Conservation (phyloP, 495 filamentous ascomycete genomes). For the Aspergillus ellipticus region DNA sequence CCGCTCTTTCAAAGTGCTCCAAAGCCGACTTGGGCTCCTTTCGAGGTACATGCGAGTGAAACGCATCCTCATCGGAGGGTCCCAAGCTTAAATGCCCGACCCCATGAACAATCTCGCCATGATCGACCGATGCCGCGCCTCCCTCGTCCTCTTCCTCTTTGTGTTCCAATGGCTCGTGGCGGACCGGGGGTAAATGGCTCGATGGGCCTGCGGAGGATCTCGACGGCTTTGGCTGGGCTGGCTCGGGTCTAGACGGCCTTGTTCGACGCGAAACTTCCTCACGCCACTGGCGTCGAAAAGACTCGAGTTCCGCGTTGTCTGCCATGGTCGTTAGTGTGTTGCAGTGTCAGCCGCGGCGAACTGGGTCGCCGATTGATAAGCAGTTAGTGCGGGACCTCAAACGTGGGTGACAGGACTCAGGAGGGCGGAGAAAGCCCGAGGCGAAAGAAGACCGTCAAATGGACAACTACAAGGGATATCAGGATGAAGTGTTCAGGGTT, state of each 20-base stretch:
- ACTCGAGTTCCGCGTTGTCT: slow-evolving; percentile 70
- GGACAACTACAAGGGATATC: neutral
- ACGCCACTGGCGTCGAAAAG: slow-evolving; percentile 77
- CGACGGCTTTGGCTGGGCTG: slow-evolving; percentile 20
- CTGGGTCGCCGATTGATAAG: slow-evolving; percentile 26
- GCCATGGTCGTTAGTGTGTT: slow-evolving; percentile 41
- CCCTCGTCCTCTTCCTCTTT: slow-evolving; percentile 40
- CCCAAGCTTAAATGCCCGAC: slow-evolving; percentile 32
- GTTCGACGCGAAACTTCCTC: slow-evolving; percentile 68
- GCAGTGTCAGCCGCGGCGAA: slow-evolving; percentile 1
- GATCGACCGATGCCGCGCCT: slow-evolving; percentile 37
- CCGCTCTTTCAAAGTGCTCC: slow-evolving; percentile 90
- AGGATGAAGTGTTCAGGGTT: neutral
- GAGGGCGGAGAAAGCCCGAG: neutral
- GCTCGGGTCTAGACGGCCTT: slow-evolving; percentile 20
- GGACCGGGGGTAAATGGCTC: slow-evolving; percentile 30
- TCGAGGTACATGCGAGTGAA: slow-evolving; percentile 20
- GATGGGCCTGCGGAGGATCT: slow-evolving; percentile 21
- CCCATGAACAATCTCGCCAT: slow-evolving; percentile 39
- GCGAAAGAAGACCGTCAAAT: neutral
- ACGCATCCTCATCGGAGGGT: slow-evolving; percentile 28
- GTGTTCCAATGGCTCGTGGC: slow-evolving; percentile 30
- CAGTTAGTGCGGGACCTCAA: slow-evolving; percentile 7
- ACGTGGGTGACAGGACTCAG: neutral
- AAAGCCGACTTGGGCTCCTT: slow-evolving; percentile 71